phyloP scores from a whole-genome alignment of 208 protist genomes.

The Trichomonas gallinae region DNA sequence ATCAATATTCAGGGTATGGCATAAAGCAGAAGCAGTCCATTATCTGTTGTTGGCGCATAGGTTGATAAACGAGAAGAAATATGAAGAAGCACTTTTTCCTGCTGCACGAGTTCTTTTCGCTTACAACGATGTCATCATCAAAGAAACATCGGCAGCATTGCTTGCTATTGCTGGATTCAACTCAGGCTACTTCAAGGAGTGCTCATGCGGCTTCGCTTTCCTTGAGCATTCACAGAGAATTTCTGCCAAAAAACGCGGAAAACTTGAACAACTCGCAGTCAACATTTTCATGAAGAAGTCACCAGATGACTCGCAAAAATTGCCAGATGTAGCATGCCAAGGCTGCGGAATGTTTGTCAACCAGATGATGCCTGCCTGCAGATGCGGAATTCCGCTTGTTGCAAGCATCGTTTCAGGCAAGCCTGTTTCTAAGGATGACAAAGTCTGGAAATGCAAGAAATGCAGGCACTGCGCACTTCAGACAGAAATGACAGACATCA shows the following conservation, averaged over 20 bases:
- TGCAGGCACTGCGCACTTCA: neutral
- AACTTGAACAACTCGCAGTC: neutral
- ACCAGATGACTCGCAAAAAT: neutral
- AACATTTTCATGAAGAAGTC: neutral
- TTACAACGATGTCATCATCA: neutral
- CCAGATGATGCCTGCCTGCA: neutral
- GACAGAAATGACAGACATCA: neutral
- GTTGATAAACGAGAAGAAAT: neutral
- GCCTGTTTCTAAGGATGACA: neutral
- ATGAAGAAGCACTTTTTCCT: neutral
- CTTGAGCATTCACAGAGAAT: neutral
- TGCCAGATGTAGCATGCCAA: neutral
- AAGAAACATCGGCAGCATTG: neutral
- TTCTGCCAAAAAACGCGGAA: neutral
- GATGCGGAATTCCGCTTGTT: neutral
- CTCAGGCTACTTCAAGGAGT: neutral
- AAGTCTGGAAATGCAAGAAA: neutral
- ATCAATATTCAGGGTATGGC: neutral
- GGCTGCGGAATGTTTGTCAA: neutral
- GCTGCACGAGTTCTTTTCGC: neutral
- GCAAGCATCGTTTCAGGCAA: neutral
- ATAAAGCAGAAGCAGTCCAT: constrained; percentile 20
- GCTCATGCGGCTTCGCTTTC: neutral
- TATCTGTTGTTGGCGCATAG: neutral
- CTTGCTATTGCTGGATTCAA: neutral